These are phyloP conservation scores for Botryosphaeria agaves DNA, from an alignment of 2,329 filamentous ascomycete species.

Conservation along the genomic window DNA sequence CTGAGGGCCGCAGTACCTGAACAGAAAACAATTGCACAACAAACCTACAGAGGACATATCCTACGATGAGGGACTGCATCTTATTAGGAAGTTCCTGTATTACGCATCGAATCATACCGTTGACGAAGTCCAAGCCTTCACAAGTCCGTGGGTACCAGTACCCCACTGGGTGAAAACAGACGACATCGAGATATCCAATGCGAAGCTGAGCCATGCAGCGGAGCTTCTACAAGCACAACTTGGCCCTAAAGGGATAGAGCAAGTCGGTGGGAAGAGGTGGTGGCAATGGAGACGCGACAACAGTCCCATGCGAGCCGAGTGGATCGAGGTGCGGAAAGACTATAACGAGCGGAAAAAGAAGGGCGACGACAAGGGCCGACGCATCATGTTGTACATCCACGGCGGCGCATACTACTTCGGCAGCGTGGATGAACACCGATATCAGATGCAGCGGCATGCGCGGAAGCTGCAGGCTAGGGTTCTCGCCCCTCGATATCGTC, in stretches of 20 bases:
- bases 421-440: slow-evolving; percentile 90
- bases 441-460: slow-evolving; percentile 92
- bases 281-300: slow-evolving; percentile 70
- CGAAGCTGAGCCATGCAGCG: slow-evolving; percentile 50
- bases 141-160: slow-evolving; percentile 75
- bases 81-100: slow-evolving; percentile 71
- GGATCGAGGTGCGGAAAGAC: slow-evolving; percentile 89
- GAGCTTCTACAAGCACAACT: slow-evolving; percentile 52
- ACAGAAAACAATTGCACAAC: slow-evolving; percentile 54
- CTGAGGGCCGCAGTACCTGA: slow-evolving; percentile 48
- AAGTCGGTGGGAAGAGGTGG: slow-evolving; percentile 70
- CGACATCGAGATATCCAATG: slow-evolving; percentile 43
- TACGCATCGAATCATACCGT: slow-evolving; percentile 81
- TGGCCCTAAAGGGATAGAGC: slow-evolving; percentile 55
- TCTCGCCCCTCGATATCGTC: slow-evolving; percentile 68
- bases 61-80: slow-evolving; percentile 79
- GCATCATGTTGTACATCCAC: slow-evolving; percentile 87
- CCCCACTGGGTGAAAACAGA: slow-evolving; percentile 78
- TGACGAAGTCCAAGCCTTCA: slow-evolving; percentile 86
- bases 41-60: slow-evolving; percentile 83
- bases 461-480: slow-evolving; percentile 83
- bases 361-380: slow-evolving; percentile 38
- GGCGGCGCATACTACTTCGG: slow-evolving; percentile 94
- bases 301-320: slow-evolving; percentile 59
- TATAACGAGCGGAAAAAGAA: slow-evolving; percentile 52